phyloP scores from a whole-genome alignment of 2,329 filamentous ascomycete species.

The Cordyceps cicadae region DNA sequence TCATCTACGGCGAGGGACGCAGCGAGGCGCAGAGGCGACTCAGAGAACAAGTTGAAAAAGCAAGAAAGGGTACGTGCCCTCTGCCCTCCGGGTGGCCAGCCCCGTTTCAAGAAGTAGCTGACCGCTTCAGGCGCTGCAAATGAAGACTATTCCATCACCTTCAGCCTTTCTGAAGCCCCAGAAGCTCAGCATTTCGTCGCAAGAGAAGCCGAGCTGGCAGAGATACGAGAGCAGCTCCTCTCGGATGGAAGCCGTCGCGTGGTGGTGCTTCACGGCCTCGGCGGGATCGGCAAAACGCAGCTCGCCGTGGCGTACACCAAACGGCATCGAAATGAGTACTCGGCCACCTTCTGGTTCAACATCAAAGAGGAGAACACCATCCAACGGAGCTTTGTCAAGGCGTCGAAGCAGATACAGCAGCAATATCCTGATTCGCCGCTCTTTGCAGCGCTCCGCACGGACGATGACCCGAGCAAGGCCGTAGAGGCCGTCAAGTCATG shows the following conservation, averaged over 20 bases:
- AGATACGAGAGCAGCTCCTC: slow-evolving; percentile 12
- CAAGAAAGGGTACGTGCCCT: no score
- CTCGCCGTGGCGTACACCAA: slow-evolving; percentile 29
- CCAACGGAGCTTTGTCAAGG: slow-evolving; percentile 25
- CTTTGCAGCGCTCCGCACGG: slow-evolving; percentile 17
- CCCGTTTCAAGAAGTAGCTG: no score
- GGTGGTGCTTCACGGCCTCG: slow-evolving; percentile 31
- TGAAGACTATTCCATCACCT: no score
- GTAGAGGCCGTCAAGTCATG: slow-evolving; percentile 24
- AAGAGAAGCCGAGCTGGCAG: slow-evolving; percentile 14
- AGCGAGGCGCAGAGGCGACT: slow-evolving; percentile 15
- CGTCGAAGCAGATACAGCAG: slow-evolving; percentile 22
- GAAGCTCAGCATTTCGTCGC: slow-evolving; percentile 13
- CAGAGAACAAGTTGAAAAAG: background rate
- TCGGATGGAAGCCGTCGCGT: slow-evolving; percentile 10
- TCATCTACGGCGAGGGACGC: slow-evolving; percentile 20
- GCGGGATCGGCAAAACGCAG: slow-evolving; percentile 39
- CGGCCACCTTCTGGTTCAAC: slow-evolving; percentile 36
- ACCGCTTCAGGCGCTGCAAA: no score
- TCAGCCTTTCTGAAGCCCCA: no score
- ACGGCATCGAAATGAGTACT: slow-evolving; percentile 27
- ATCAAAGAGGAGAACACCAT: slow-evolving; percentile 28
- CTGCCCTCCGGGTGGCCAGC: no score
- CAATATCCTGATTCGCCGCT: slow-evolving; percentile 17
- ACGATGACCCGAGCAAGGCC: slow-evolving; percentile 20